Evolutionary conservation across 2,329 filamentous ascomycete species (phyloP).

Genomic region (Colletotrichum cereale): DNA sequence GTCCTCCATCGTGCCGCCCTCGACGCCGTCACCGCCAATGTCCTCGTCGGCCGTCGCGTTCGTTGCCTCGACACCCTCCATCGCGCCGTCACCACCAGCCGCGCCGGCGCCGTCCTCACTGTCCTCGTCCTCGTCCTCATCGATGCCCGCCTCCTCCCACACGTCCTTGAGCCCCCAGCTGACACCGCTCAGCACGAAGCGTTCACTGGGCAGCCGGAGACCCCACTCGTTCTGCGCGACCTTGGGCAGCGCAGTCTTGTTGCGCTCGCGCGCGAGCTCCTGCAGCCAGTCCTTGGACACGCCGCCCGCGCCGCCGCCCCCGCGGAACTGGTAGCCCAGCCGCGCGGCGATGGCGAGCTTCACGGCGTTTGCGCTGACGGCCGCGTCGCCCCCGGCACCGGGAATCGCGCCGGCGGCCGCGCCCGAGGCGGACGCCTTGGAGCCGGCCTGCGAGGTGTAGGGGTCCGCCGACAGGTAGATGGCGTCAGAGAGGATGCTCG

Average conservation of each 20-base stretch:
- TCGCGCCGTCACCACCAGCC: conserved; percentile 58
- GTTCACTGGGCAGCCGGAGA: conserved; percentile 74
- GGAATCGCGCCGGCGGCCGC: conserved; percentile 60
- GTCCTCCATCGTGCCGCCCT: conserved; percentile 66
- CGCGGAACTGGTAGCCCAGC: conserved; percentile 76
- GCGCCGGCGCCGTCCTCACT: conserved; percentile 57
- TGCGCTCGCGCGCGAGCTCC: conserved; percentile 79
- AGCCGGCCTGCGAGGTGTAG: conserved; percentile 70
- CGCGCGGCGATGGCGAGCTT: conserved; percentile 79
- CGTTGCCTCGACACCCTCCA: conserved; percentile 61
- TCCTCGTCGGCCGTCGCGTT: conserved; percentile 55
- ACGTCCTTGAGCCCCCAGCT: conserved; percentile 74
- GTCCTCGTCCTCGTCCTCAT: conserved; percentile 57
- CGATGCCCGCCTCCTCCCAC: conserved; percentile 63
- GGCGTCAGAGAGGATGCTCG: conserved; percentile 77
- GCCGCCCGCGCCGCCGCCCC: conserved; percentile 64
- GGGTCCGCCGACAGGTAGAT: conserved; percentile 77
- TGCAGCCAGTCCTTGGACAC: conserved; percentile 81
- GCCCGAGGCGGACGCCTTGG: conserved; percentile 62
- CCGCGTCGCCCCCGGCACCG: conserved; percentile 61
- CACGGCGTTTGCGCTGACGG: conserved; percentile 75
- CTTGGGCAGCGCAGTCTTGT: conserved; percentile 74
- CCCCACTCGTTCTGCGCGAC: conserved; percentile 76
- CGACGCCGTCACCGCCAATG: conserved; percentile 60
- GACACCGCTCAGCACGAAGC: conserved; percentile 75